phyloP scores from a whole-genome alignment of 441 rosid species.

The Syzygium syzygioides region DNA sequence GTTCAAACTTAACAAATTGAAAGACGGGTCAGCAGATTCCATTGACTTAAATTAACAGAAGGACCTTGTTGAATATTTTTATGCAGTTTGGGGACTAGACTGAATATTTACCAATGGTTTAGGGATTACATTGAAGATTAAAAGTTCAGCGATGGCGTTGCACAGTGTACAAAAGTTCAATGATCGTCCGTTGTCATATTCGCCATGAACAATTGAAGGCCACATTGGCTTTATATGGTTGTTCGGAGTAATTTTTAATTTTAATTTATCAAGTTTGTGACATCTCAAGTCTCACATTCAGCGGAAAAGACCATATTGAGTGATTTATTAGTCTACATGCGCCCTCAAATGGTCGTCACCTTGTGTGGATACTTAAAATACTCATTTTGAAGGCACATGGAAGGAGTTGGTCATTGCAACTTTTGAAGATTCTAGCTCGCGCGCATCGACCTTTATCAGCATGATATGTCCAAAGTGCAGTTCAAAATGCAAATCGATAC shows the following conservation, averaged over 20 bases:
- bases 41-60: too few species aligned
- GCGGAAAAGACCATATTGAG: too few species aligned
- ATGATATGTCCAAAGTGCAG: neutral
- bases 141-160: rapidly evolving
- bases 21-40: rapidly evolving
- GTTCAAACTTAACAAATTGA: neutral
- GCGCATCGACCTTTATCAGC: neutral
- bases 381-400: neutral
- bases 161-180: too few species aligned
- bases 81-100: too few species aligned
- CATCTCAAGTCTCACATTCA: neutral
- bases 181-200: rapidly evolving
- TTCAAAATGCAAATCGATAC: neutral
- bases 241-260: neutral
- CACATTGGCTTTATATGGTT: rapidly evolving
- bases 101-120: too few species aligned
- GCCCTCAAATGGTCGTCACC: neutral
- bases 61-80: too few species aligned
- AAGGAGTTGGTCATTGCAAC: neutral
- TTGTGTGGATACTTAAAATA: too few species aligned
- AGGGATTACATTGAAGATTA: too few species aligned
- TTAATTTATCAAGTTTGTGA: neutral
- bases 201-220: neutral
- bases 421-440: neutral
- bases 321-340: neutral